phyloP scores from a whole-genome alignment of 352 stramenopile species.

The Phytophthora syringae region DNA sequence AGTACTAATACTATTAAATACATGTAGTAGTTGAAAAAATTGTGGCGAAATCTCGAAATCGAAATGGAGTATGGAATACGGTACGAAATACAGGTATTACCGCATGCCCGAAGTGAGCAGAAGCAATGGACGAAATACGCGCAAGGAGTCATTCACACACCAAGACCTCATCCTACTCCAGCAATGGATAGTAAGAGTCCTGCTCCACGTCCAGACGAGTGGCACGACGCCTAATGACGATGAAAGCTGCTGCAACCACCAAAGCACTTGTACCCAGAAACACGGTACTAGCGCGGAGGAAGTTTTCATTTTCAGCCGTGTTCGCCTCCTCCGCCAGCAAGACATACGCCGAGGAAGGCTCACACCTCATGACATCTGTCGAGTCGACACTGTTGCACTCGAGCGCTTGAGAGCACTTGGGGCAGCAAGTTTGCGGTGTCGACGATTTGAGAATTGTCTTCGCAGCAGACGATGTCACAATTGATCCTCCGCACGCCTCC shows the following conservation, averaged over 20 bases:
- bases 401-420: conserved; percentile 8
- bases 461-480: conserved; percentile 8
- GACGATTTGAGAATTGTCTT: conserved; percentile 6
- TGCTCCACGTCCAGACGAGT: conserved; percentile 15
- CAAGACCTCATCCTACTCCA: conserved; percentile 6
- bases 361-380: conserved; percentile 12
- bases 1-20: too few relatives aligned
- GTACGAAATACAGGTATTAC: too few relatives aligned
- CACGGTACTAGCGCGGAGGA: neutral
- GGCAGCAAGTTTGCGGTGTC: conserved; percentile 9
- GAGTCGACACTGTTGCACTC: neutral
- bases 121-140: too few relatives aligned
- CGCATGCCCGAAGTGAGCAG: too few relatives aligned
- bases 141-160: too few relatives aligned
- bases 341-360: neutral
- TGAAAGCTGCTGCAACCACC: conserved; percentile 43
- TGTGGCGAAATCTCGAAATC: too few relatives aligned
- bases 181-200: conserved; percentile 54
- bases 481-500: conserved; percentile 1
- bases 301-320: neutral
- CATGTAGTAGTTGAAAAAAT: too few relatives aligned
- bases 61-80: too few relatives aligned
- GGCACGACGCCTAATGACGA: conserved; percentile 36
- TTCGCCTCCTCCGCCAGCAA: neutral
- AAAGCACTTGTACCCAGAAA: conserved; percentile 40